Conservation (phyloP, 2,329 filamentous ascomycete genomes). For the Diaporthe vaccinii region DNA sequence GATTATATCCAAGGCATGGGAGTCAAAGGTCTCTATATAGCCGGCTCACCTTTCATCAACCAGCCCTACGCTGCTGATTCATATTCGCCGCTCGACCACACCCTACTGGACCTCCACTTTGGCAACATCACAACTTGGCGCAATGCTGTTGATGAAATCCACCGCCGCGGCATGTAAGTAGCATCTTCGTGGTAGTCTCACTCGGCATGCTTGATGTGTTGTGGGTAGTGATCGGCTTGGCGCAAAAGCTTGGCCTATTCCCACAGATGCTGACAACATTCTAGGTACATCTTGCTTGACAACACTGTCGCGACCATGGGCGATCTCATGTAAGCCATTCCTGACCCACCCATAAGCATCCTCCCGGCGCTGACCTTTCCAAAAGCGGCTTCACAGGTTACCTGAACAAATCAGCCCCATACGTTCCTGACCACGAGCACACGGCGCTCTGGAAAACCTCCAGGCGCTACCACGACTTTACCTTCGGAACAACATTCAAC, state of each 20-base stretch:
- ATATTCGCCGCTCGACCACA: constrained; percentile 71
- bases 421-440: constrained; percentile 64
- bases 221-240: background rate
- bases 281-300: constrained; percentile 62
- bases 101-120: constrained; percentile 73
- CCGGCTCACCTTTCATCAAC: constrained; percentile 74
- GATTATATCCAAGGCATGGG: constrained; percentile 76
- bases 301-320: constrained; percentile 76
- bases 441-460: constrained; percentile 67
- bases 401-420: constrained; percentile 69
- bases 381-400: constrained; percentile 67
- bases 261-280: constrained; percentile 18
- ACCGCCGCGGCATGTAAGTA: constrained; percentile 74
- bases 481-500: constrained; percentile 65
- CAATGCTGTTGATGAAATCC: constrained; percentile 69
- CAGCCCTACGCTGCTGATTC: constrained; percentile 73
- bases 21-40: constrained; percentile 73
- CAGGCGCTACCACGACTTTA: constrained; percentile 69
- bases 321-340: constrained; percentile 57
- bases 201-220: background rate
- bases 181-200: background rate
- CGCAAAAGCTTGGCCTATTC: constrained; percentile 25
- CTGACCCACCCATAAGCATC: constrained; percentile 17
- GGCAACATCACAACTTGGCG: constrained; percentile 72
- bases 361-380: constrained; percentile 47